Base-by-base conservation (phyloP, 306 rosid species). In the Nissolia schottii region DNA sequence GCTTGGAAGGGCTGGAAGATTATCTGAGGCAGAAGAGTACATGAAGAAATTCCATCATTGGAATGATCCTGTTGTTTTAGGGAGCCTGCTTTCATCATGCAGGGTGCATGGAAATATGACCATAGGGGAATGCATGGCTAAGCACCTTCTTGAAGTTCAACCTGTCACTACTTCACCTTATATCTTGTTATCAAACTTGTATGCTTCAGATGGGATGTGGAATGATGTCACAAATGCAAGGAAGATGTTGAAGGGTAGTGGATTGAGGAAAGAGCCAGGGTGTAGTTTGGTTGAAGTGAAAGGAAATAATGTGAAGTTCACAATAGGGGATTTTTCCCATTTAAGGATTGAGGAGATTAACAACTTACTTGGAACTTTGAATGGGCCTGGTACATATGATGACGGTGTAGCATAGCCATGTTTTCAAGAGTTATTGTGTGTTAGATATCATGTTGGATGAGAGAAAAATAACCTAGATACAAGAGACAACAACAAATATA, bases 181-280 rank as follows among this genome's bases (percentile, higher is more conserved):
- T 80, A 82, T 84, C 67, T 70, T 84, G 6, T 25, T 80, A 68
- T 81, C 82, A 27, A 84, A 64, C 68, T 67, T 80, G 66, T 84
- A 84, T 68, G 85, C 87, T 46, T 72, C 80, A 19, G 82, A 73
- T 77, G 83, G 68, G 68, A 73, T 49, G 80, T 84, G 87, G 87
- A 77, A 43, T 63, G 80, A 69, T 29, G 80, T 60, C 57, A 76
- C 68, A 22, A 29, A 68, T 76, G 79, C 79, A 29, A 84, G 83
- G 62, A 70, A 66, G 45, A 71, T 66, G 74, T 54, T 79, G 79
- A 83, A 79, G 76, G 80, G 70, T 67, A 80, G 85, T 40, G 81
- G 85, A 73, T 31, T 83, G 50, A 67, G 69, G 75, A 80, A 83
- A 71, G 74, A 67, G 41, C 72, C 63, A 22, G 84, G 84, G 18